Base-by-base conservation (phyloP, 202 grass and related monocot genomes). In the Bolboschoenoplectus hybrid region DNA sequence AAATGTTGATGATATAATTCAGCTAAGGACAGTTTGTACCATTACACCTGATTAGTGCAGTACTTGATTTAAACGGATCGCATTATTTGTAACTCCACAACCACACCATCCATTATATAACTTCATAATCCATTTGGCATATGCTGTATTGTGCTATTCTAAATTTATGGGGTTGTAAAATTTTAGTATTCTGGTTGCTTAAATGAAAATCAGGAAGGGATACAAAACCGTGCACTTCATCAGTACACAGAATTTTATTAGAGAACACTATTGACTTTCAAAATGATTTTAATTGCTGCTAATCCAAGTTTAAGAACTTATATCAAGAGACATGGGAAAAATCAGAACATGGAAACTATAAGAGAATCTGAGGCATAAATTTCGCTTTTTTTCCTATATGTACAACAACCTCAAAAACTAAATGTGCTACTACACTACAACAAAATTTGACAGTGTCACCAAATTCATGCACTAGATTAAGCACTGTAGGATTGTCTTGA, bases 381-480 rank as follows among this genome's bases (percentile, higher is more conserved):
- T 53, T 67, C 36, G 32, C 44, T 53, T 40, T 83, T 67, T 4
- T 8, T 83, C 65, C 2, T 10, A 45, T 69, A 38, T 68, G 45
- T 83, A 83, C 81, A 83, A 69, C 47, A 83, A 16, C 13, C 14
- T 82, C 38, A 66, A 83, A 44, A 68, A 68, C 68, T 50, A 16
- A 38, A 83, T 47, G 43, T 55, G 50, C 74, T 36, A 55, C 50
- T 56, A 58, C 52, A 58, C 13, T 58, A 10, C 52, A 36, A 3
- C 51, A 40, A 63, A 67, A 50, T 12, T 51, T 84, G 43, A 82
- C 32, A 71, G 53, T 38, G 9, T 84, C 8, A 70, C 64, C 44
- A 84, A 84, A 41, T 20, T 56, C 13, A 84, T 67, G 58, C 60
- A 51, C 38, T 66, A 46, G 66, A 12, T 69, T 68, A 52, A 40